A percentile compares a stretch with the other conserved stretches of the same genome.
Evolutionary conservation across 306 rosid genomes (phyloP).

Genomic region (Fragaria nilgerrensis): DNA sequence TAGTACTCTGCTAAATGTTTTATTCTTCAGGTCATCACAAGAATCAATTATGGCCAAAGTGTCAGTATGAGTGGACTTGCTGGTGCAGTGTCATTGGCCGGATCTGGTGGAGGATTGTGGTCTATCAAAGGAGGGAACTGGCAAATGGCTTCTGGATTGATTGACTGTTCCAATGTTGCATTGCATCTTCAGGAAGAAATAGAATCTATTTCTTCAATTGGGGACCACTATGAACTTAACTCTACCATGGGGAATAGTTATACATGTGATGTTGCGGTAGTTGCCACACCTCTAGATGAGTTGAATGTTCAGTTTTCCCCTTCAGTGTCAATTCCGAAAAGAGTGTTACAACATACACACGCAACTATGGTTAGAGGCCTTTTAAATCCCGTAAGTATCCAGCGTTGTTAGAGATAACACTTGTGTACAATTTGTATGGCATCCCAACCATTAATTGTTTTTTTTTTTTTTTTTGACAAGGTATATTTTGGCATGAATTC

Average conservation of each 20-base stretch:
- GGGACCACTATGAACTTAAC: slow-evolving; percentile 68
- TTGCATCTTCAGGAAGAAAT: slow-evolving; percentile 79
- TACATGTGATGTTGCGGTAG: slow-evolving; percentile 67
- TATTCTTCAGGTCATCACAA: slow-evolving; percentile 74
- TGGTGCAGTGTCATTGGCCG: slow-evolving; percentile 96
- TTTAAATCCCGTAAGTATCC: slow-evolving; percentile 68
- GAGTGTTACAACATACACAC: slow-evolving; percentile 83
- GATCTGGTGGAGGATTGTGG: slow-evolving; percentile 92
- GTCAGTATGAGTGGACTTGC: slow-evolving; percentile 79
- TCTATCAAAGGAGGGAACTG: slow-evolving; percentile 87
- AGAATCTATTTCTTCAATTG: slow-evolving; percentile 52
- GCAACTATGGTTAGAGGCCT: slow-evolving; percentile 86
- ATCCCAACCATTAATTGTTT: slow-evolving; percentile 27
- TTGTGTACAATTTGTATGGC: slow-evolving; percentile 12
- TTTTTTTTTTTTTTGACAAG: slow-evolving; percentile 44
- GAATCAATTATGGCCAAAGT: slow-evolving; percentile 92
- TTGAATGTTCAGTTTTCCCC: slow-evolving; percentile 57
- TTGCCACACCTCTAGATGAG: slow-evolving; percentile 95
- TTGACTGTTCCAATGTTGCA: slow-evolving; percentile 51
- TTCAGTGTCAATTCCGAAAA: slow-evolving; percentile 60
- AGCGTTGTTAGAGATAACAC: slow-evolving; percentile 10
- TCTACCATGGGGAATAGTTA: slow-evolving; percentile 68
- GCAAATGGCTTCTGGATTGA: slow-evolving; percentile 87
- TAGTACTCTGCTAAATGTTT: slow-evolving; percentile 18
- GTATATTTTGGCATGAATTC: slow-evolving; percentile 65